Evolutionary conservation across 1,284 basidiomycete species (phyloP), one percentile per base, ranked within the genome.

Genomic region (Fomes fomentarius): DNA sequence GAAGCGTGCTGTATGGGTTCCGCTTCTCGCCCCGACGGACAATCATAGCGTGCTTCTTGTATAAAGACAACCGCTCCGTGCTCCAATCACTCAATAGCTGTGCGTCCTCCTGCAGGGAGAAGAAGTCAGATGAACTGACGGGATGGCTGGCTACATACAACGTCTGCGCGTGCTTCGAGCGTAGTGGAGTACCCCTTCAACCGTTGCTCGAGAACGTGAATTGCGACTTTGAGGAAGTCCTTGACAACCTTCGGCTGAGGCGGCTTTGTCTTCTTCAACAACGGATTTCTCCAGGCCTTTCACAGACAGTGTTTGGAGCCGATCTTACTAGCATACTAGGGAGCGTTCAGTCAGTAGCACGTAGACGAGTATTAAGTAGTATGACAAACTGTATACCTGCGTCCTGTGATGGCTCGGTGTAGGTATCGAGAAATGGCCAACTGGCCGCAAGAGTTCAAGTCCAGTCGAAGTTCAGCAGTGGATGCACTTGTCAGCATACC

Each of bases 11-110:
- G 10, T 69, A 67, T 42, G 95, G 64, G 19, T 94, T 85, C 24
- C 81, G 74, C 73, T 94, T 94, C 72, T 96, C 93, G 5, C 91
- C 91, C 24, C 91, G 66, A 34, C 93, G 80, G 4, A 95, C 91
- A 37, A 91, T 74, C 8, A 90, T 64, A 1, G 94, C 91, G 54
- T 87, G 77, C 53, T 77, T 75, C 63, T 77, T 80, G 55, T 85
- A 85, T 21, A 71, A 52, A 6, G 76, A 58, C 4, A 80, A 66
- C 24, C 43, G 34, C 11, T 56, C 41, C 14, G 60, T 50, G 19
- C 66, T 69, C 35, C 60, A 58, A 28, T 50, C 48, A 21, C n/a
- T n/a, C n/a, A 81, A 69, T 1, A 87, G 68, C 7, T 65, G 61
- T 50, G 78, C 76, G 56, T 90, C 84, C 54, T 87, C 85, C 72